These are phyloP conservation scores for Dioszegia hungarica DNA, from an alignment of 768 basidiomycete species.

Conservation along the genomic window DNA sequence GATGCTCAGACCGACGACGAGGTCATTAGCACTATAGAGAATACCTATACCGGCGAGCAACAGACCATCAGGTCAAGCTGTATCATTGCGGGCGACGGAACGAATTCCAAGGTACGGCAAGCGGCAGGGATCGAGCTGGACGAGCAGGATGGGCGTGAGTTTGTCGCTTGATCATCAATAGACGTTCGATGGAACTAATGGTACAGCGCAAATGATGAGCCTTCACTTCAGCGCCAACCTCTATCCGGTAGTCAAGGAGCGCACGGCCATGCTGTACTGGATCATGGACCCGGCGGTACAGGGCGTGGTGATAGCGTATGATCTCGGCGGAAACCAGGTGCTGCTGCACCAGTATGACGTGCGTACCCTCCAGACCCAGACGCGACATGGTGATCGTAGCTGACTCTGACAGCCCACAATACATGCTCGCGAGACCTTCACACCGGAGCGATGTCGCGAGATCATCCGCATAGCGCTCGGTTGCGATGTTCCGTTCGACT, in stretches of 20 bases:
- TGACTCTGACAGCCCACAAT: background rate
- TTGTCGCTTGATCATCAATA: background rate
- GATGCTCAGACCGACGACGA: background rate
- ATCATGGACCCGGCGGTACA: conserved; percentile 10
- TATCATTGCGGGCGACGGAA: conserved; percentile 10
- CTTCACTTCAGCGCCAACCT: conserved; percentile 10
- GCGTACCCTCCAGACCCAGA: background rate
- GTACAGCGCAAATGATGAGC: conserved; percentile 12
- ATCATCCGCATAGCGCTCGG: conserved; percentile 9
- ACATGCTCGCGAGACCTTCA: conserved; percentile 4
- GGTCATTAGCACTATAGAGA: background rate
- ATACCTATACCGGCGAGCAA: conserved; percentile 8
- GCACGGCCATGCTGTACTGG: conserved; percentile 11
- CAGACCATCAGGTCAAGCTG: background rate
- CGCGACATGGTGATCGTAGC: too few species aligned
- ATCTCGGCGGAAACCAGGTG: conserved; percentile 13
- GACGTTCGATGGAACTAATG: background rate
- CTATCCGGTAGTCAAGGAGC: conserved; percentile 7
- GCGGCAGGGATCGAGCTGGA: conserved; percentile 3
- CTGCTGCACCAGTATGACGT: conserved; percentile 11
- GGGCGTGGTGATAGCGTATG: conserved; percentile 11
- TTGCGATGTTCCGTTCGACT: conserved; percentile 7
- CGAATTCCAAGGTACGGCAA: conserved; percentile 4
- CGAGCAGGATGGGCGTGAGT: conserved; percentile 9
- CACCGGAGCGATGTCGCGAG: conserved; percentile 3